A percentile compares a stretch with the other conserved stretches of the same genome.
Evolutionary conservation across 345 rosid genomes (phyloP).

Genomic region (Turnera subulata): DNA sequence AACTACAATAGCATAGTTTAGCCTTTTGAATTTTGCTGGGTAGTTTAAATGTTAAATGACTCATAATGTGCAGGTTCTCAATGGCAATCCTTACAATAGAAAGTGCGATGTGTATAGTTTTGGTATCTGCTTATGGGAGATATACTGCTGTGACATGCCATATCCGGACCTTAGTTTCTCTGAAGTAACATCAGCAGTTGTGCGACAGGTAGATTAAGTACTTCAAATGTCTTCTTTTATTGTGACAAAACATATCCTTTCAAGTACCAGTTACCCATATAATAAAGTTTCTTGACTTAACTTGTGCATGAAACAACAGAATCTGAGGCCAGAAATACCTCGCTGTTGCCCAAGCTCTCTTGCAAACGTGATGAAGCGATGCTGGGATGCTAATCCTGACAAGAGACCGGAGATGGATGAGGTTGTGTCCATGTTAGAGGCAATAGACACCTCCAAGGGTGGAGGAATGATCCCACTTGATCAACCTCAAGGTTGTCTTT

Average conservation of each 20-base stretch:
- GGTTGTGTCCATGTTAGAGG: conserved; percentile 31
- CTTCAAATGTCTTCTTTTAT: not conserved
- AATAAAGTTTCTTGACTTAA: no score
- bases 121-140: conserved; percentile 43
- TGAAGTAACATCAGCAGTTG: conserved; percentile 37
- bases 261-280: no score
- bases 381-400: conserved; percentile 39
- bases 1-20: no score
- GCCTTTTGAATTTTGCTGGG: no score
- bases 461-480: conserved; percentile 33
- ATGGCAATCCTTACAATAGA: conserved; percentile 33
- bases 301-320: conserved; percentile 16
- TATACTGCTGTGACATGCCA: conserved; percentile 42
- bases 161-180: conserved; percentile 39
- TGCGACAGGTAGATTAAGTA: conserved; percentile 27
- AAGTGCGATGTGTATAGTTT: conserved; percentile 41
- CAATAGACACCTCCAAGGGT: conserved; percentile 32
- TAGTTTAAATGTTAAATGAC: not conserved
- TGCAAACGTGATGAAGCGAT: conserved; percentile 35
- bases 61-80: conserved; percentile 27
- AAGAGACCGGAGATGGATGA: conserved; percentile 37
- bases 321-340: conserved; percentile 36
- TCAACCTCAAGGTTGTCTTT: conserved; percentile 29
- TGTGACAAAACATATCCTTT: no score
- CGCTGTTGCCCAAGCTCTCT: conserved; percentile 35